A percentile compares a stretch with the other conserved stretches of the same genome.
These are phyloP conservation scores for Fusarium dimerum DNA, from an alignment of 2,329 filamentous ascomycete species.

Conservation along the genomic window DNA sequence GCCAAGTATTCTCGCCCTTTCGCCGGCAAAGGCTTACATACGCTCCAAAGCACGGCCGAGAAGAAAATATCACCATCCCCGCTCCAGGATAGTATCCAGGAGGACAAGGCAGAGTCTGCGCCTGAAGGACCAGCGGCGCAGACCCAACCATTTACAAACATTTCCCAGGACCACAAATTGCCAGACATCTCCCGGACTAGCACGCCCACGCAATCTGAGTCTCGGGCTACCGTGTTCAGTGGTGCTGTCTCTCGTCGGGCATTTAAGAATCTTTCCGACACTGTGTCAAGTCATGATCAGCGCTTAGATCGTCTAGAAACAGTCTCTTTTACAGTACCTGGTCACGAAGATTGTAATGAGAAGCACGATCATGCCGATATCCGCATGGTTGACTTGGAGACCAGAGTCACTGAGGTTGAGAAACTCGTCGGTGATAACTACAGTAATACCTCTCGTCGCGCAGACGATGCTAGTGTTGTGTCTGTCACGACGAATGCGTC, in stretches of 20 bases:
- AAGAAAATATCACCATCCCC: constrained; percentile 32
- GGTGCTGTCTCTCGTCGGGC: constrained; percentile 35
- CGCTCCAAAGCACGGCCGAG: constrained; percentile 43
- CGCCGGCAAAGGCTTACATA: constrained; percentile 55
- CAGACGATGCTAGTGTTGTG: constrained; percentile 48
- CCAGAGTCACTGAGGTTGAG: constrained; percentile 60
- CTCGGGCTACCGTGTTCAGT: constrained; percentile 20
- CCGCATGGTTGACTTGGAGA: constrained; percentile 69
- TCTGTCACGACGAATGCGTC: constrained; percentile 48
- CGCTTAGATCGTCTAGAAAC: constrained; percentile 71
- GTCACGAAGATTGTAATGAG: constrained; percentile 70
- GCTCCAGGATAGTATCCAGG: constrained; percentile 32
- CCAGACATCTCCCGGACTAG: constrained; percentile 19
- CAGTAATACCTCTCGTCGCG: constrained; percentile 41
- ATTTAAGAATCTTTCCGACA: constrained; percentile 49
- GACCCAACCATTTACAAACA: constrained; percentile 29
- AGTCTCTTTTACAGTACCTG: constrained; percentile 64
- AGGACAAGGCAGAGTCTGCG: constrained; percentile 3
- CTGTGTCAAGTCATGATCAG: constrained; percentile 61
- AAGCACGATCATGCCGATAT: constrained; percentile 67
- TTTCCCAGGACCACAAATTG: constrained; percentile 18
- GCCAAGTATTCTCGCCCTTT: constrained; percentile 56
- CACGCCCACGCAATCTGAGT: constrained; percentile 32
- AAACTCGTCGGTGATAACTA: constrained; percentile 51
- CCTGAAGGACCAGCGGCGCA: constrained; percentile 17